These are phyloP conservation scores for Panaeolus papilionaceus DNA, from an alignment of 768 basidiomycete genomes.

Conservation along the genomic window DNA sequence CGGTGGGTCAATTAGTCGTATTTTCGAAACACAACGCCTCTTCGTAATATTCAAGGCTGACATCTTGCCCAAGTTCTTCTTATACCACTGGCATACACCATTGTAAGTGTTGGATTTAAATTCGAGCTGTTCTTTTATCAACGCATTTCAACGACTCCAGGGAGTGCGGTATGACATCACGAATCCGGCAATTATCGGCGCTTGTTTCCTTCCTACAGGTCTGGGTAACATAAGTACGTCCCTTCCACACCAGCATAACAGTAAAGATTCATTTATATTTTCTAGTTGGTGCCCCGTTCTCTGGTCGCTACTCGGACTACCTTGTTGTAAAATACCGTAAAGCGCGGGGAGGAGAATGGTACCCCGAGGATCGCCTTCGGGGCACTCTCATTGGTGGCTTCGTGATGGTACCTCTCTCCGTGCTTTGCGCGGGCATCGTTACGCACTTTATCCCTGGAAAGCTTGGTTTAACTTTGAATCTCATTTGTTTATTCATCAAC, in stretches of 20 bases:
- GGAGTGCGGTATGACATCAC: constrained; percentile 60
- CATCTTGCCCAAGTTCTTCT: constrained; percentile 48
- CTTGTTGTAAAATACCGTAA: constrained; percentile 54
- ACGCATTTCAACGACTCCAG: constrained; percentile 37
- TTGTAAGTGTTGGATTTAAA: constrained; percentile 48
- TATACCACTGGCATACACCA: constrained; percentile 68
- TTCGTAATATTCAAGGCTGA: background rate
- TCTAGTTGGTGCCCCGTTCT: constrained; percentile 64
- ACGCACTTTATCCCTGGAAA: constrained; percentile 56
- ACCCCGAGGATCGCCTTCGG: constrained; percentile 72
- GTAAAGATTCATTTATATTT: background rate
- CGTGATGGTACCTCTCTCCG: constrained; percentile 58
- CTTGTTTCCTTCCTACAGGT: constrained; percentile 64
- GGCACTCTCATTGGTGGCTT: constrained; percentile 53
- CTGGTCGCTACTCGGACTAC: constrained; percentile 64
- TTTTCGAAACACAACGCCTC: too few species aligned
- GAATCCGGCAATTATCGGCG: constrained; percentile 63
- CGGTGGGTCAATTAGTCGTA: constrained; percentile 35
- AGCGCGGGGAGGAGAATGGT: constrained; percentile 60
- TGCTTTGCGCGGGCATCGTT: constrained; percentile 53
- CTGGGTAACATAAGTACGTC: constrained; percentile 62
- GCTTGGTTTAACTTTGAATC: constrained; percentile 54
- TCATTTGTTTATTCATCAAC: constrained; percentile 66
- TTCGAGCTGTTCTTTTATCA: background rate
- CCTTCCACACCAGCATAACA: background rate